A percentile compares a stretch with the other conserved stretches of the same genome.
Conservation (phyloP, 2,329 filamentous ascomycete species). For the Diaporthe ampelina region DNA sequence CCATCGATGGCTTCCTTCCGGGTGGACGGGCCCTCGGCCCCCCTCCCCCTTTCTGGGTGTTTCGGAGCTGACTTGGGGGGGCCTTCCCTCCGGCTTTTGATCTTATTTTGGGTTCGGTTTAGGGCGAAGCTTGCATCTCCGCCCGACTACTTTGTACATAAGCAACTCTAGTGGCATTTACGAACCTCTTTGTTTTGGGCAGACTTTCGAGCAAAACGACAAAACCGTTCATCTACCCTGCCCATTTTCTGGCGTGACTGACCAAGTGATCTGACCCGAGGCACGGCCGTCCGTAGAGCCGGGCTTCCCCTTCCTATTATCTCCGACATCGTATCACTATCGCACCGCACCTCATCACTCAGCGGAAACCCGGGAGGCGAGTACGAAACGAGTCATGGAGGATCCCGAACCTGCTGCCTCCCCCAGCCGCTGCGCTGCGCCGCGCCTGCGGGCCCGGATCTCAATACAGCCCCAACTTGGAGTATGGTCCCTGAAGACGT, state of each 20-base stretch:
- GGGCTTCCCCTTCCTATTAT: slow-evolving; percentile 4
- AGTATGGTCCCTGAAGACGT: slow-evolving; percentile 12
- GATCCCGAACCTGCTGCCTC: not conserved
- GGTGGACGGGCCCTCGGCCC: slow-evolving; percentile 26
- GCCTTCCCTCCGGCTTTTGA: slow-evolving; percentile 13
- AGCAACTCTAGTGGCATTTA: slow-evolving; percentile 30
- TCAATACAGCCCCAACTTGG: slow-evolving; percentile 14
- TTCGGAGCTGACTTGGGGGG: slow-evolving; percentile 23
- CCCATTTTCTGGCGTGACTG: not conserved
- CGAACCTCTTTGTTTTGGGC: not conserved
- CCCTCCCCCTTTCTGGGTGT: slow-evolving; percentile 27
- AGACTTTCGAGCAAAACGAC: not conserved
- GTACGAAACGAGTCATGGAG: slow-evolving; percentile 21
- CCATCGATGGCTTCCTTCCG: slow-evolving; percentile 18
- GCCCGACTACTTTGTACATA: slow-evolving; percentile 21
- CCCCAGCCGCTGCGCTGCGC: slow-evolving; percentile 12
- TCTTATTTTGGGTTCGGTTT: slow-evolving; percentile 14
- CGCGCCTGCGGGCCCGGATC: not conserved
- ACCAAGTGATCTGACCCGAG: slow-evolving; percentile 11
- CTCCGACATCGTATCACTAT: slow-evolving; percentile 29
- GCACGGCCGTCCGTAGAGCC: not conserved
- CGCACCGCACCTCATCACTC: slow-evolving; percentile 16
- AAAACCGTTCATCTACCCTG: not conserved
- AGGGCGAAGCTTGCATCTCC: slow-evolving; percentile 12
- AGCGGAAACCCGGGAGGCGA: slow-evolving; percentile 19